These are phyloP conservation scores for Eruca vesicaria DNA, from an alignment of 441 rosid species.

Conservation along the genomic window DNA sequence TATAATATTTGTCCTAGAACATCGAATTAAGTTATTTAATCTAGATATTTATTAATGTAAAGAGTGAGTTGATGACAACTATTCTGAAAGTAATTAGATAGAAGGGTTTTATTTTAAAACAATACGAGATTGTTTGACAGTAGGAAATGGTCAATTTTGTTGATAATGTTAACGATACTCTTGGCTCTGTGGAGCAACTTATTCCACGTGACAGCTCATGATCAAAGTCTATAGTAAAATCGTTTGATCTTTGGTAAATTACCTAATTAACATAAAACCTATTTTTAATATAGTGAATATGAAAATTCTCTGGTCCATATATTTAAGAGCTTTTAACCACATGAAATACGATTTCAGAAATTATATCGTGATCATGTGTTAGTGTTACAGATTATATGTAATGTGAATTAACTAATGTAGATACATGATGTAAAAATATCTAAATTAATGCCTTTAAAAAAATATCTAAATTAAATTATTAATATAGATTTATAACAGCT, in stretches of 20 bases:
- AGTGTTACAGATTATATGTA: not conserved
- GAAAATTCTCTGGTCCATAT: not conserved
- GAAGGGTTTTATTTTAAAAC: not conserved
- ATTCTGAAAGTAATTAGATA: not conserved
- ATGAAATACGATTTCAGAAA: too few species aligned
- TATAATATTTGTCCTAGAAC: not conserved
- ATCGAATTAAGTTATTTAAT: not conserved
- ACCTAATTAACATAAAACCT: not conserved
- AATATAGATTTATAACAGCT: not conserved
- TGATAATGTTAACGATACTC: slow-evolving; percentile 12
- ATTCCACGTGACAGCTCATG: slow-evolving; percentile 16
- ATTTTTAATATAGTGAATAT: not conserved
- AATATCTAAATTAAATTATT: not conserved
- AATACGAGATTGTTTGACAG: not conserved
- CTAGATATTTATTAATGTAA: not conserved
- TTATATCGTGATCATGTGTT: not conserved
- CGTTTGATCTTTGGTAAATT: not conserved
- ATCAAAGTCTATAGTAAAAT: not conserved
- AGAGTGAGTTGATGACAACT: not conserved
- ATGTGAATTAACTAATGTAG: not conserved
- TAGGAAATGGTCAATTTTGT: slow-evolving; percentile 8
- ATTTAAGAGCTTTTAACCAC: not conserved
- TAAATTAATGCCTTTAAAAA: not conserved
- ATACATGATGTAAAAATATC: not conserved
- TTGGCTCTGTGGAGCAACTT: slow-evolving; percentile 2